phyloP scores from a whole-genome alignment of 2,329 filamentous ascomycete genomes.

The Aspergillus chevalieri region DNA sequence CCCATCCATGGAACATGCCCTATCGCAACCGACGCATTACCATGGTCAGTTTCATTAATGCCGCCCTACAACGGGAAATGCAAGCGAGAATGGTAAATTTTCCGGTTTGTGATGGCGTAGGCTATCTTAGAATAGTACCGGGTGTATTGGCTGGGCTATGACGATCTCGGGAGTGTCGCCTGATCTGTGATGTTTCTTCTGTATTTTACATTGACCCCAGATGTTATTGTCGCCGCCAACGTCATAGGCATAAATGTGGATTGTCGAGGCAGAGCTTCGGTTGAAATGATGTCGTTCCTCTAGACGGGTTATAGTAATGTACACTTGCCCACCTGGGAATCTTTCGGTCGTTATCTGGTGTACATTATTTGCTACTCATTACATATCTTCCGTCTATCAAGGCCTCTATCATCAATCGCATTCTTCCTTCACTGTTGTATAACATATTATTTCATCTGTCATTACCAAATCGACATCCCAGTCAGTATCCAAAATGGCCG shows the following conservation, averaged over 20 bases:
- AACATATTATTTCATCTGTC: not conserved
- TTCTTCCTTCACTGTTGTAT: not conserved
- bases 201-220: not conserved
- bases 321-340: not conserved
- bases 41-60: too few relatives aligned
- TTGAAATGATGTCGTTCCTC: not conserved
- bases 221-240: constrained; percentile 8
- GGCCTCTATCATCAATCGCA: not conserved
- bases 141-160: too few relatives aligned
- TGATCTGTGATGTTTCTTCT: not conserved
- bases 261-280: not conserved
- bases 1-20: too few relatives aligned
- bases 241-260: constrained; percentile 9
- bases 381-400: too few relatives aligned
- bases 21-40: too few relatives aligned
- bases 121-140: too few relatives aligned
- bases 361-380: too few relatives aligned
- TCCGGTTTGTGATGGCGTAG: too few relatives aligned
- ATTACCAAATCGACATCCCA: not conserved
- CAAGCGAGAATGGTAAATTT: too few relatives aligned
- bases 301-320: not conserved
- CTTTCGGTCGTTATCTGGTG: too few relatives aligned
- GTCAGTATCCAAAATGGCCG: constrained; percentile 17
- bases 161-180: not conserved
- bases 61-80: too few relatives aligned